These are phyloP conservation scores for Magnusiomyces magnusii DNA, from an alignment of 1,139 yeast species.

Conservation along the genomic window DNA sequence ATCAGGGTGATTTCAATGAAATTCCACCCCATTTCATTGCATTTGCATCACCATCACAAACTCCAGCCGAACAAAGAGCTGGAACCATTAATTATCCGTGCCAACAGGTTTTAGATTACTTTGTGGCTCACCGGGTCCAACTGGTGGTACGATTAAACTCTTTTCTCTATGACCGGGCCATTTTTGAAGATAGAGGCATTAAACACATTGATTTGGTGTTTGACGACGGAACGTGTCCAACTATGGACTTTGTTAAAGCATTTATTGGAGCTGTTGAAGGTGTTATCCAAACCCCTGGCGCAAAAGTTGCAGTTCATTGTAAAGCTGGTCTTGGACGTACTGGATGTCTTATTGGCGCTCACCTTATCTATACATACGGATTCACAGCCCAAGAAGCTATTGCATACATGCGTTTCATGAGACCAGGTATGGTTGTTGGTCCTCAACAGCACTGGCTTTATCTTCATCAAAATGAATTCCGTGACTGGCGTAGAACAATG, in stretches of 20 bases:
- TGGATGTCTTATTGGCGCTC: constrained; percentile 96
- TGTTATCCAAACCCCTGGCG: constrained; percentile 76
- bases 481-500: constrained; percentile 96
- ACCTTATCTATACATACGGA: constrained; percentile 89
- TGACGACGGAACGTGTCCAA: constrained; percentile 98
- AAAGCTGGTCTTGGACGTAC: constrained; percentile 98
- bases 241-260: constrained; percentile 82
- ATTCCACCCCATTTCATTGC: constrained; percentile 92
- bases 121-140: constrained; percentile 64
- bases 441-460: constrained; percentile 99
- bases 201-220: constrained; percentile 92
- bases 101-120: constrained; percentile 69
- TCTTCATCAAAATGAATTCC: constrained; percentile 87
- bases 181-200: constrained; percentile 75
- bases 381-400: constrained; percentile 96
- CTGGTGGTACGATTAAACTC: constrained; percentile 89
- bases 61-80: constrained; percentile 29
- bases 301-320: constrained; percentile 96
- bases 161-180: constrained; percentile 75
- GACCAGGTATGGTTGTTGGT: constrained; percentile 99
- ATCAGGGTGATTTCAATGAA: constrained; percentile 92
- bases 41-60: constrained; percentile 93
- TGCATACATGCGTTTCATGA: constrained; percentile 88
- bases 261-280: constrained; percentile 95
- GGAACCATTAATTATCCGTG: constrained; percentile 37